These are phyloP conservation scores for Aspergillus brasiliensis DNA, from an alignment of 2,329 filamentous ascomycete species.

Conservation along the genomic window DNA sequence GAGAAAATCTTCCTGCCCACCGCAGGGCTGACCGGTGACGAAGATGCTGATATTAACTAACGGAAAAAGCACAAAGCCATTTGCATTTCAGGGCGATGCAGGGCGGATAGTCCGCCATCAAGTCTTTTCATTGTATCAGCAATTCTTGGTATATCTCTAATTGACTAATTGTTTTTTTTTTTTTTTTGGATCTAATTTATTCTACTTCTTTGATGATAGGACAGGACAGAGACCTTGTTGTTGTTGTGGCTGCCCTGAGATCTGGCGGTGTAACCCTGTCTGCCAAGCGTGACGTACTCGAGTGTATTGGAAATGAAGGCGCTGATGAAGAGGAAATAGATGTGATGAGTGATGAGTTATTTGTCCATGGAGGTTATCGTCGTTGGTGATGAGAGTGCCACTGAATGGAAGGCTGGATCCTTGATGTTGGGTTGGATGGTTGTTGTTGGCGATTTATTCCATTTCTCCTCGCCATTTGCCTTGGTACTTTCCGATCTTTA, in stretches of 20 bases:
- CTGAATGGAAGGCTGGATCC: neutral
- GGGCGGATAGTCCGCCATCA: conserved; percentile 12
- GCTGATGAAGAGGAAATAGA: conserved; percentile 2
- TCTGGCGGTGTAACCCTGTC: conserved; percentile 28
- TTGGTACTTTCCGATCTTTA: neutral
- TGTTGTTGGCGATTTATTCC: neutral
- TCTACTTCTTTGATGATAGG: conserved; percentile 5
- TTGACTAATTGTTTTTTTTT: too few species aligned
- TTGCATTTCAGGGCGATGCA: conserved; percentile 10
- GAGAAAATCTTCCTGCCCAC: neutral
- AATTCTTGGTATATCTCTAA: too few species aligned
- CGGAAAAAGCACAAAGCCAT: neutral
- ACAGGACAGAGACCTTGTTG: neutral
- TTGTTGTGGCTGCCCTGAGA: conserved; percentile 21
- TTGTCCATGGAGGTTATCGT: too few species aligned
- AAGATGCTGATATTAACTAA: neutral
- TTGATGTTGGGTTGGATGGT: neutral
- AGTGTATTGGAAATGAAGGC: neutral
- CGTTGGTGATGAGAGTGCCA: neutral
- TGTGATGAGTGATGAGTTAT: neutral
- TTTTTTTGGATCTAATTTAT: too few species aligned
- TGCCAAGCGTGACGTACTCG: conserved; percentile 15
- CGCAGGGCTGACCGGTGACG: neutral
- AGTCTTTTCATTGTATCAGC: neutral
- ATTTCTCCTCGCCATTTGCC: neutral